Conservation (phyloP, 73 alveolate species). For the Paramecium sexaurelia region DNA sequence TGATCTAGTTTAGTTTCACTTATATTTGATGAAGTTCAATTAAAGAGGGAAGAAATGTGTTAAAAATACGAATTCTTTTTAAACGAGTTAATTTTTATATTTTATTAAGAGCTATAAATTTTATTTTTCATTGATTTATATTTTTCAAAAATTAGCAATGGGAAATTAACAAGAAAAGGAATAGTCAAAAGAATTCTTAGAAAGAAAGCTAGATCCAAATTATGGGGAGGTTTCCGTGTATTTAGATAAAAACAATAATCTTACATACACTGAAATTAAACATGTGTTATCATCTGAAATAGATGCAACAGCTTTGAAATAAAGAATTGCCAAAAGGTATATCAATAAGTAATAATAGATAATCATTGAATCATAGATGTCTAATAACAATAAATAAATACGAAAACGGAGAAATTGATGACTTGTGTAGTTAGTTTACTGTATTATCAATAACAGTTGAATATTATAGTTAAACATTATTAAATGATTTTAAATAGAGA, state of each 20-base stretch:
- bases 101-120: too few relatives aligned
- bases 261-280: background rate
- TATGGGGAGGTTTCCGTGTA: constrained; percentile 1
- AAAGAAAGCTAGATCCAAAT: constrained; percentile 28
- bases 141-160: too few relatives aligned
- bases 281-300: constrained; percentile 3
- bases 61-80: too few relatives aligned
- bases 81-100: too few relatives aligned
- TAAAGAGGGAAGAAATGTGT: too few relatives aligned
- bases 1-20: too few relatives aligned
- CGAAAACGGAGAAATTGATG: background rate
- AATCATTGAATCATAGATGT: background rate
- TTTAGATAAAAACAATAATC: background rate
- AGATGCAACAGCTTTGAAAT: background rate
- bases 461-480: background rate
- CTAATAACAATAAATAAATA: background rate
- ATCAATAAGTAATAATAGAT: background rate
- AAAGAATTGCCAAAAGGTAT: background rate
- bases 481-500: background rate
- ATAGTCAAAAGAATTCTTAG: background rate
- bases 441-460: constrained; percentile 11
- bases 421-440: background rate
- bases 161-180: background rate
- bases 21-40: too few relatives aligned
- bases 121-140: too few relatives aligned